Conservation (phyloP, 2,329 filamentous ascomycete species). For the Lachnellula subtilissima region DNA sequence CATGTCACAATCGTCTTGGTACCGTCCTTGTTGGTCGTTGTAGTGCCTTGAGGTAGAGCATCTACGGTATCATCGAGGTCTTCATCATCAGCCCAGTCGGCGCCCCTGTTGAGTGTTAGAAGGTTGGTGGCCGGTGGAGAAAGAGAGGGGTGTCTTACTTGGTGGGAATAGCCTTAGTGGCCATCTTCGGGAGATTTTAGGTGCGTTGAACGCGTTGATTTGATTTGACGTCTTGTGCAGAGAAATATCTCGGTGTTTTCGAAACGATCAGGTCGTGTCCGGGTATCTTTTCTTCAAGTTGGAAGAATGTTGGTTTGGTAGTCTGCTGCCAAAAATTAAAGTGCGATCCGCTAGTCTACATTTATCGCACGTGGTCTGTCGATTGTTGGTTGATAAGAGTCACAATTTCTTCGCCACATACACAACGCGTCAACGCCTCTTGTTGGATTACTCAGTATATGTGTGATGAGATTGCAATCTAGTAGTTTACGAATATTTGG, state of each 20-base stretch:
- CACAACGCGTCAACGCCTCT: neutral
- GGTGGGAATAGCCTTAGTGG: constrained; percentile 20
- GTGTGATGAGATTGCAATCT: neutral
- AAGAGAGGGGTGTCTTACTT: constrained; percentile 6
- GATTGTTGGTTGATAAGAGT: neutral
- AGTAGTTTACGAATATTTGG: constrained; percentile 4
- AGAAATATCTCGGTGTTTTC: no score
- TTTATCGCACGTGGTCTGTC: no score
- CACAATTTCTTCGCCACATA: neutral
- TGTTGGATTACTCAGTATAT: neutral
- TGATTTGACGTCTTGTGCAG: neutral
- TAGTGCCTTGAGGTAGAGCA: constrained; percentile 77
- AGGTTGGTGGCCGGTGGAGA: constrained; percentile 1
- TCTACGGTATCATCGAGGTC: constrained; percentile 71
- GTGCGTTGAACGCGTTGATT: neutral
- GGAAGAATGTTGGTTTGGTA: neutral
- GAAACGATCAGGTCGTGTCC: no score
- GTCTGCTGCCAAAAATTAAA: neutral
- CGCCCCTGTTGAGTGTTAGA: constrained; percentile 25
- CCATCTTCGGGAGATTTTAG: constrained; percentile 41
- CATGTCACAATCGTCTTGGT: constrained; percentile 93
- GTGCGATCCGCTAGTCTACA: neutral
- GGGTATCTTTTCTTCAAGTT: no score
- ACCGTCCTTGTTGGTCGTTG: constrained; percentile 96
- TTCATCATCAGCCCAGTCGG: constrained; percentile 90